Evolutionary conservation across 208 protist genomes (phyloP).

Genomic region (Entamoeba histolytica): DNA sequence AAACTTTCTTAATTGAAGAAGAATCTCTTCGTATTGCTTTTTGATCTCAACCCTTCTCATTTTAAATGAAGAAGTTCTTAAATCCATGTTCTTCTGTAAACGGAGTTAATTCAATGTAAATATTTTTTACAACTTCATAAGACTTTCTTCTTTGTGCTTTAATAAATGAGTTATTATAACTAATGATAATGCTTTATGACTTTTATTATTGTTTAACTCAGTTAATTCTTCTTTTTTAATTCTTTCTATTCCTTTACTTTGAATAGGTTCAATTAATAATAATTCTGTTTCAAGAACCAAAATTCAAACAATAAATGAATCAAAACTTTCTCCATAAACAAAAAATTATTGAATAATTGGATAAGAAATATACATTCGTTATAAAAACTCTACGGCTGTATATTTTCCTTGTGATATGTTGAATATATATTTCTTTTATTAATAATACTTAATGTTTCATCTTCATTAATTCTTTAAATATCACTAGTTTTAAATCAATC

Average conservation of each 20-base stretch:
- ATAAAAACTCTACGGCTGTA: background rate
- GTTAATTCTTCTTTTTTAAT: background rate
- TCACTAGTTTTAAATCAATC: background rate
- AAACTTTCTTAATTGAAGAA: background rate
- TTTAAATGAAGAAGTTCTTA: background rate
- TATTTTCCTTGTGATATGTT: background rate
- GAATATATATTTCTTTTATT: background rate
- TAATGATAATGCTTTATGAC: background rate
- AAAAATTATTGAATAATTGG: background rate
- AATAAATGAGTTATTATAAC: background rate
- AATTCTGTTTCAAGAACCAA: background rate
- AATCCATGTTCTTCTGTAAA: background rate
- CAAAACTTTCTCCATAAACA: background rate
- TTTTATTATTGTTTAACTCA: background rate
- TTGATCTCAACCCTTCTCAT: background rate
- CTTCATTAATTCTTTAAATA: background rate
- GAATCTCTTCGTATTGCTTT: background rate
- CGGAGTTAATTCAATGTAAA: background rate
- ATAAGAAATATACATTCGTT: background rate
- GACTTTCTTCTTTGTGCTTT: background rate
- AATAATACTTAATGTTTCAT: background rate
- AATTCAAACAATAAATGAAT: background rate
- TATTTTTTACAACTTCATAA: background rate
- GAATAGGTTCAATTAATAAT: background rate
- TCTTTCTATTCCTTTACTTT: background rate